Evolutionary conservation across 2,329 filamentous ascomycete species (phyloP).

Genomic region (Elsinoe ampelina): DNA sequence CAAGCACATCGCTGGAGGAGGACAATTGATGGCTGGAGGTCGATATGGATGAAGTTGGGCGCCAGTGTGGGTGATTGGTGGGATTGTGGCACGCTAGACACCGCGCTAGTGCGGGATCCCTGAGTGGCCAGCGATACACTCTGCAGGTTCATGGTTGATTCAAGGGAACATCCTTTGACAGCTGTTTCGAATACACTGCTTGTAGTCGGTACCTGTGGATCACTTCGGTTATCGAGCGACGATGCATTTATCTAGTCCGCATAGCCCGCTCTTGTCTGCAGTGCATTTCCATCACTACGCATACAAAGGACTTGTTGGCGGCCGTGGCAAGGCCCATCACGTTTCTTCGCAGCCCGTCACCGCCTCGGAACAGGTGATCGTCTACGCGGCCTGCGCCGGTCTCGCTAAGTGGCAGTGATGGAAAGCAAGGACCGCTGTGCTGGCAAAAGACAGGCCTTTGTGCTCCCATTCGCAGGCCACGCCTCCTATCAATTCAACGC

Average conservation of each 20-base stretch:
- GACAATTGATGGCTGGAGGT: constrained; percentile 1
- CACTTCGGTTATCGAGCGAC: not conserved
- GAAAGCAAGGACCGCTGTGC: constrained; percentile 21
- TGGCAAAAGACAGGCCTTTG: constrained; percentile 16
- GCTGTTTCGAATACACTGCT: constrained; percentile 1
- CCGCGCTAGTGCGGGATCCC: not conserved
- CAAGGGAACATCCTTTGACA: not conserved
- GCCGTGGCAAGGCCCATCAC: constrained; percentile 1
- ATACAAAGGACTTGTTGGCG: not conserved
- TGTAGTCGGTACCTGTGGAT: not conserved
- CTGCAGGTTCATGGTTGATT: not conserved
- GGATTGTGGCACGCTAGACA: constrained; percentile 3
- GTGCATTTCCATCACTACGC: constrained; percentile 11
- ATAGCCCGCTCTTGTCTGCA: not conserved
- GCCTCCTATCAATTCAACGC: constrained; percentile 7
- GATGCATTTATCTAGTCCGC: constrained; percentile 1
- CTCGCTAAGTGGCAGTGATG: constrained; percentile 6
- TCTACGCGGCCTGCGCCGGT: not conserved
- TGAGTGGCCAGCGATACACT: not conserved
- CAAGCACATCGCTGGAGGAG: constrained; percentile 4
- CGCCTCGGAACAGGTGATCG: constrained; percentile 12
- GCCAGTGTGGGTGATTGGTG: constrained; percentile 7
- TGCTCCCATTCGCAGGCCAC: constrained; percentile 23
- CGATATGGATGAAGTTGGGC: constrained; percentile 12
- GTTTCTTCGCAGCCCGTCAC: constrained; percentile 3